phyloP scores from a whole-genome alignment of 2,329 filamentous ascomycete species.

The Monosporascus sp. region DNA sequence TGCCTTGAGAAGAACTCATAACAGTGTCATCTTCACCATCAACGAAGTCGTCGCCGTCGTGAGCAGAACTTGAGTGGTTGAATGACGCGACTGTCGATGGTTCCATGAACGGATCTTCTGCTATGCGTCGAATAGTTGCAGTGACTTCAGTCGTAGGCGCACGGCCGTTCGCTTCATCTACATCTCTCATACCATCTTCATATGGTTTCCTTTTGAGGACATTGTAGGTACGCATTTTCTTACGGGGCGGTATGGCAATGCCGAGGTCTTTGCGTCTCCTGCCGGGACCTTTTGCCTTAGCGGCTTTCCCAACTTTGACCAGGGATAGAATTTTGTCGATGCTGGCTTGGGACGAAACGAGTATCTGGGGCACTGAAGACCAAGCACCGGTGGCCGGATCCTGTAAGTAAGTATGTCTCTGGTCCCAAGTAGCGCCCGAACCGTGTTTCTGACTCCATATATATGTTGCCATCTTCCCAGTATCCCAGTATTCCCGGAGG shows the following conservation, averaged over 20 bases:
- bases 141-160: not conserved
- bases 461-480: conserved; percentile 21
- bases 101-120: not conserved
- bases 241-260: not conserved
- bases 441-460: conserved; percentile 23
- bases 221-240: not conserved
- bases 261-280: not conserved
- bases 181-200: not conserved
- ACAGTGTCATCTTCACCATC: not conserved
- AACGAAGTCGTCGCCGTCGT: not conserved
- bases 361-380: conserved; percentile 15
- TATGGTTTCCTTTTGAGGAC: not conserved
- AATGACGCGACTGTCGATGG: not conserved
- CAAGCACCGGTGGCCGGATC: conserved; percentile 20
- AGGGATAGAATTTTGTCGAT: conserved; percentile 18
- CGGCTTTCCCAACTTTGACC: conserved; percentile 4
- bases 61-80: not conserved
- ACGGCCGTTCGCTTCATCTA: not conserved
- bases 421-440: conserved; percentile 14
- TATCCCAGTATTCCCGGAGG: conserved; percentile 19
- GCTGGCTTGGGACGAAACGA: conserved; percentile 2
- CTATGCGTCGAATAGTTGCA: not conserved
- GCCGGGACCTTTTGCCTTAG: not conserved
- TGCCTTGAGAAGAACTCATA: not conserved
- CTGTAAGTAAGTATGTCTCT: conserved; percentile 16